A percentile compares a stretch with the other conserved stretches of the same genome.
Conservation (phyloP, 2,329 filamentous ascomycete species). For the Cladosporium austrohemisphaericum region DNA sequence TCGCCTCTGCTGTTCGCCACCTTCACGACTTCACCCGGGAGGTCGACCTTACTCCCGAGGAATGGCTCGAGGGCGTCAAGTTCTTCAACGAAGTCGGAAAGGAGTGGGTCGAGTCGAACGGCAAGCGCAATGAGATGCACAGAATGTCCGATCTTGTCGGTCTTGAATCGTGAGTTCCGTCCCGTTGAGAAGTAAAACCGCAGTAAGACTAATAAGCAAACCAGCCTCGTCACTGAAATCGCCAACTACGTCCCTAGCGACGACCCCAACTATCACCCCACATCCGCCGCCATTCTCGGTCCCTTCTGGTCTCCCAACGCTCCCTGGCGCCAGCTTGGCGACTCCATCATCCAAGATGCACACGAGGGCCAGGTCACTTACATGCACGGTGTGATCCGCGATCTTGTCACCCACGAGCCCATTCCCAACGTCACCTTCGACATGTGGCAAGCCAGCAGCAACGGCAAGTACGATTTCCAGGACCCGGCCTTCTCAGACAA, state of each 20-base stretch:
- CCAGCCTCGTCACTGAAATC: constrained; percentile 64
- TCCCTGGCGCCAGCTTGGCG: constrained; percentile 66
- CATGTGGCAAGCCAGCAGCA: constrained; percentile 73
- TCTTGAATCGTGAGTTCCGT: constrained; percentile 60
- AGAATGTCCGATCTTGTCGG: constrained; percentile 70
- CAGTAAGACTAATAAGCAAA: neutral
- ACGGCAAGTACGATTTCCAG: constrained; percentile 68
- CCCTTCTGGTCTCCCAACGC: constrained; percentile 75
- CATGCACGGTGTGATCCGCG: constrained; percentile 67
- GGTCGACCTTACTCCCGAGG: constrained; percentile 70
- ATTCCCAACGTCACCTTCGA: constrained; percentile 68
- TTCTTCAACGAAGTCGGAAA: constrained; percentile 73
- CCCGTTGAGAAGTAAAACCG: neutral
- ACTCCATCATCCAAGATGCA: constrained; percentile 62
- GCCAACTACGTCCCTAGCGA: constrained; percentile 59
- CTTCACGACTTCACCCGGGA: constrained; percentile 77
- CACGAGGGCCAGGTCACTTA: constrained; percentile 58
- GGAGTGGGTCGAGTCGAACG: constrained; percentile 54
- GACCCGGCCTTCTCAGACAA: constrained; percentile 68
- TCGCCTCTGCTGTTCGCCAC: constrained; percentile 63
- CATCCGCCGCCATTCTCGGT: constrained; percentile 72
- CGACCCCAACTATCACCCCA: constrained; percentile 58
- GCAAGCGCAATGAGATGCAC: constrained; percentile 70
- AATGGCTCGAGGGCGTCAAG: constrained; percentile 72
- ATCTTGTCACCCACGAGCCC: constrained; percentile 61